Percentiles rank a stretch among this genome's conserved stretches.
Conservation (phyloP, 805 yeast species). For the Myxozyma neotropica region DNA sequence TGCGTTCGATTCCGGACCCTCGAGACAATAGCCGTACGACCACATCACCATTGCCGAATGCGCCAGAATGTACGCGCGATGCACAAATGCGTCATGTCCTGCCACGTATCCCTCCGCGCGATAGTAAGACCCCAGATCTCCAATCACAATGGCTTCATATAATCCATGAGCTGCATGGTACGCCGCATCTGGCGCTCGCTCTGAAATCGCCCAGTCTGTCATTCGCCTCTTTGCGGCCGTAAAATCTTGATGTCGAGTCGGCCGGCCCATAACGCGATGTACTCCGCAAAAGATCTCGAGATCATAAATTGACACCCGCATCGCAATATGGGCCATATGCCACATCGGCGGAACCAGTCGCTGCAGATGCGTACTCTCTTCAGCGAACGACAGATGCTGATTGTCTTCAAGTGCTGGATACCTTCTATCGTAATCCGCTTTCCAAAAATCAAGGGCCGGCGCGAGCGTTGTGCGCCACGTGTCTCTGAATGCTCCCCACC, state of each 20-base stretch:
- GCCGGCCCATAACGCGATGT: constrained; percentile 75
- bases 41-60: constrained; percentile 41
- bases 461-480: constrained; percentile 74
- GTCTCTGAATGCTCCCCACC: constrained; percentile 46
- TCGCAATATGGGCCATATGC: constrained; percentile 30
- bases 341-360: constrained; percentile 31
- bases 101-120: constrained; percentile 31
- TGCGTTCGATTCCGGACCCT: constrained; percentile 40
- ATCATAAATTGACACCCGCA: constrained; percentile 75
- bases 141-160: constrained; percentile 24
- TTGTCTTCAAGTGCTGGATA: constrained; percentile 13
- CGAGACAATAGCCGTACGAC: constrained; percentile 40
- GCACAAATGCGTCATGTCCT: constrained; percentile 38
- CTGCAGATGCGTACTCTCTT: constrained; percentile 8
- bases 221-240: constrained; percentile 54
- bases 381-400: background rate
- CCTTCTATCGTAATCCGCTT: constrained; percentile 40
- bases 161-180: constrained; percentile 50
- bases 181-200: constrained; percentile 54
- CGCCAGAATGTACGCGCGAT: constrained; percentile 40
- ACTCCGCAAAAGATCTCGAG: constrained; percentile 79
- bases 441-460: constrained; percentile 72
- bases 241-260: constrained; percentile 55
- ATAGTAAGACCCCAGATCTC: constrained; percentile 28
- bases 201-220: constrained; percentile 53